Evolutionary conservation across 2,329 filamentous ascomycete genomes (phyloP), one percentile per base, ranked within the genome.

Genomic region (Fusarium continuum): DNA sequence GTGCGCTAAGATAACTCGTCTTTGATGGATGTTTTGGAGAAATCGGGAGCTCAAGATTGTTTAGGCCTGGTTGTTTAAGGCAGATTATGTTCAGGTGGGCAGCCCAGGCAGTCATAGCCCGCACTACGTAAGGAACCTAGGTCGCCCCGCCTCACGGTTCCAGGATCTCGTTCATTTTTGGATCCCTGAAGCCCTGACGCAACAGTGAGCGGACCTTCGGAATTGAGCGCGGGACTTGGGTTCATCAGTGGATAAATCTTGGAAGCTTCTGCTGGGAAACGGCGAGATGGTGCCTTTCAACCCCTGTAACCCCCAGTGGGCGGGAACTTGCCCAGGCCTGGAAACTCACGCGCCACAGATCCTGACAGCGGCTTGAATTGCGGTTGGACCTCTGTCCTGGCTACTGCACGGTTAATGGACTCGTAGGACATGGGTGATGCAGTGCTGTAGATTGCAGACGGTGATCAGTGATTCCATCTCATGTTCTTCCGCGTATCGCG

Each of bases 91-190:
- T 29, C 13, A 13, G 28, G 45, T 59, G 54, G 43, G 45, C 54
- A 59, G 39, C 26, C 47, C 39, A 62, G 50, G 46, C 56, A 62
- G 62, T 55, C 39, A 44, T 52, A 41, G 34, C 25, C 22, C 17
- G 20, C 47, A 66, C 62, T 65, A 66, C 62, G 62, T 65, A 65
- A 65, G 45, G 56, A 57, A 58, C 53, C 44, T 45, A 64, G 43
- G 44, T 41, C 38, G 60, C 60, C 60, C 60, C 61, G 61, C 61
- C 48, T 50, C 45, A 31, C 40, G 44, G 53, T 46, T 17, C 34
- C 43, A 32, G 31, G n/a, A 25, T 22, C n/a, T 35, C 22, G 41
- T 47, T 44, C 51, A 56, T 62, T 61, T 61, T 61, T 55, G 53
- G 61, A 54, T 44, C 61, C 46, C 26, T 63, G 50, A 40, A 52